These are phyloP conservation scores for Lasiosphaeria ovina DNA, from an alignment of 495 filamentous ascomycete species.

Conservation along the genomic window DNA sequence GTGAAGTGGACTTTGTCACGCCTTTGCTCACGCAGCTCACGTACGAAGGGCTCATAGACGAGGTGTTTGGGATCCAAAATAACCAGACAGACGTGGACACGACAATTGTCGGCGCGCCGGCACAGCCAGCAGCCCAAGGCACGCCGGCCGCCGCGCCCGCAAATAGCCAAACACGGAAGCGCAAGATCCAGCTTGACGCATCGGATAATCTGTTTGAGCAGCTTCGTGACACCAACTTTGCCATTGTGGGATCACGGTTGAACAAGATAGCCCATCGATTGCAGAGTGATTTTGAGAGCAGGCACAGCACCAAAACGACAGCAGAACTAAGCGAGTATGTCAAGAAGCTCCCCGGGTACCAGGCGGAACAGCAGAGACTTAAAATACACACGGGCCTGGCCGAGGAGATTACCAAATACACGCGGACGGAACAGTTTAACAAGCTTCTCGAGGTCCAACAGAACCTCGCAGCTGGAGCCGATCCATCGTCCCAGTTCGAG, in stretches of 20 bases:
- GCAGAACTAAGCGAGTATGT: slow-evolving; percentile 92
- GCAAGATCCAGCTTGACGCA: slow-evolving; percentile 86
- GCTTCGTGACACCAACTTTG: slow-evolving; percentile 90
- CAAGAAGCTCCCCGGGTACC: slow-evolving; percentile 83
- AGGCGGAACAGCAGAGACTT: slow-evolving; percentile 88
- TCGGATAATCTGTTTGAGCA: slow-evolving; percentile 88
- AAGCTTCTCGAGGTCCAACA: slow-evolving; percentile 91
- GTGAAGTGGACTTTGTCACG: slow-evolving; percentile 90
- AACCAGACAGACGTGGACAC: slow-evolving; percentile 94
- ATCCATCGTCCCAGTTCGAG: slow-evolving; percentile 84
- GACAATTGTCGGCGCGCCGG: slow-evolving; percentile 75
- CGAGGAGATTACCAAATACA: slow-evolving; percentile 92
- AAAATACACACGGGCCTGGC: slow-evolving; percentile 88
- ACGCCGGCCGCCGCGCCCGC: slow-evolving; percentile 34
- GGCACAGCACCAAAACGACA: slow-evolving; percentile 84
- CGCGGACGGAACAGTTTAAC: slow-evolving; percentile 81
- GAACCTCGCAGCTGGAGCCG: slow-evolving; percentile 87
- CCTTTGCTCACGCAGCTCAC: slow-evolving; percentile 91
- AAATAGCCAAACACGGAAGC: slow-evolving; percentile 58
- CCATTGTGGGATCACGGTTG: slow-evolving; percentile 81
- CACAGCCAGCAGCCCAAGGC: slow-evolving; percentile 55
- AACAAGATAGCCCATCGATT: slow-evolving; percentile 90
- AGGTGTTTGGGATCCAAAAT: slow-evolving; percentile 82
- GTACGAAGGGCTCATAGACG: slow-evolving; percentile 95
- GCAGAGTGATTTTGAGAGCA: slow-evolving; percentile 79